These are phyloP conservation scores for Termitomyces sp. DNA, from an alignment of 768 basidiomycete genomes.

Conservation along the genomic window DNA sequence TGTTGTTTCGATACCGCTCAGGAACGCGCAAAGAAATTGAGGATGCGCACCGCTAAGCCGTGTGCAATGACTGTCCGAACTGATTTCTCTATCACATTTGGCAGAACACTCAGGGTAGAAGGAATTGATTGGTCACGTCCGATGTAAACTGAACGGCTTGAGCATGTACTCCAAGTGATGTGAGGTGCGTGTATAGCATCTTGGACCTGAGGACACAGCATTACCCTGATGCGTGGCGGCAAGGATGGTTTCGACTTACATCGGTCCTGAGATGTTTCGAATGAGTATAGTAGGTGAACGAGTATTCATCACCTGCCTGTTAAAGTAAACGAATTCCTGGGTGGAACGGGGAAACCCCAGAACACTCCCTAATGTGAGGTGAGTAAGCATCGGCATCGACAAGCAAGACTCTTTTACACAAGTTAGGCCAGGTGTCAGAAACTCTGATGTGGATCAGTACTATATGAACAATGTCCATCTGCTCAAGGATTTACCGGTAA, in stretches of 20 bases:
- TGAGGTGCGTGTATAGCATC: slow-evolving; percentile 65
- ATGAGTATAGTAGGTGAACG: not conserved
- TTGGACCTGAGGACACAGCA: slow-evolving; percentile 32
- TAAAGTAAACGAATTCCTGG: slow-evolving; percentile 57
- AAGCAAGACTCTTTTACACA: slow-evolving; percentile 32
- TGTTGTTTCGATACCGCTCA: not conserved
- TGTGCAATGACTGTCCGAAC: slow-evolving; percentile 64
- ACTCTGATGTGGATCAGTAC: slow-evolving; percentile 29
- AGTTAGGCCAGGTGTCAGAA: slow-evolving; percentile 50
- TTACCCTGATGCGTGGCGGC: not conserved
- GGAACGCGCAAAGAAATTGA: slow-evolving; percentile 10
- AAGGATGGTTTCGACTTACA: slow-evolving; percentile 21
- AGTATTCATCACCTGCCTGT: slow-evolving; percentile 31
- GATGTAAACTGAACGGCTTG: slow-evolving; percentile 51
- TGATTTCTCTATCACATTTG: slow-evolving; percentile 70
- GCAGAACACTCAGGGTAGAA: slow-evolving; percentile 60
- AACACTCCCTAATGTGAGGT: slow-evolving; percentile 45
- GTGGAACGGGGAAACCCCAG: slow-evolving; percentile 68
- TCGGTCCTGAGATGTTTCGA: slow-evolving; percentile 29
- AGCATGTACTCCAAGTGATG: slow-evolving; percentile 56
- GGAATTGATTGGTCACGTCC: slow-evolving; percentile 56
- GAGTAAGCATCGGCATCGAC: not conserved
- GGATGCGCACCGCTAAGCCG: slow-evolving; percentile 54
- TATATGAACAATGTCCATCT: not conserved
- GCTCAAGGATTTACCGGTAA: slow-evolving; percentile 36